Evolutionary conservation across 495 filamentous ascomycete genomes (phyloP).

Genomic region (Aspergillus conjunctus): DNA sequence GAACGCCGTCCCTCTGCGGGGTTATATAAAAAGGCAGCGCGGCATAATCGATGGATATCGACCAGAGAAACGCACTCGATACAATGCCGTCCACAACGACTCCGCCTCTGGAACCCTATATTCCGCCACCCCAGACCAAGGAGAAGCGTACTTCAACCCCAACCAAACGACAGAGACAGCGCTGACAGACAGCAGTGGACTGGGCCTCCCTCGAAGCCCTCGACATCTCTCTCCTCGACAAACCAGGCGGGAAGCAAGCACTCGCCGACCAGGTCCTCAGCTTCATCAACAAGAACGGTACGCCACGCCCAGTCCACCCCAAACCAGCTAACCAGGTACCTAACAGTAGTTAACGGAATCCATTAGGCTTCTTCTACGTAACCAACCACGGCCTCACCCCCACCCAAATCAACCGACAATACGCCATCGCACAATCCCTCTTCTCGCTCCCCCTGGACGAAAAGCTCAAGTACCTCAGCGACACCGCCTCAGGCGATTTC

Average conservation of each 20-base stretch:
- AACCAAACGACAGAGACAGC: too few relatives aligned
- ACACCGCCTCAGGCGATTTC: conserved; percentile 49
- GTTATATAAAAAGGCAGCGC: too few relatives aligned
- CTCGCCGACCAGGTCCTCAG: conserved; percentile 42
- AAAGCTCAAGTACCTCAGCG: conserved; percentile 45
- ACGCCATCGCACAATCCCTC: conserved; percentile 50
- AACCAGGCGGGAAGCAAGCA: conserved; percentile 53
- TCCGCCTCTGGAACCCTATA: too few relatives aligned
- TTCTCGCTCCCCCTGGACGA: conserved; percentile 54
- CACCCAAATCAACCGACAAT: conserved; percentile 55
- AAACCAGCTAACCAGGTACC: background rate
- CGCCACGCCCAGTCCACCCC: too few relatives aligned
- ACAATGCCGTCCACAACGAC: too few relatives aligned
- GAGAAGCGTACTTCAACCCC: too few relatives aligned
- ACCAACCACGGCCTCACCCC: conserved; percentile 51
- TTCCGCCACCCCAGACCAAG: too few relatives aligned
- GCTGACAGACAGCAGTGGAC: conserved; percentile 23
- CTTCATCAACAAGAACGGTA: conserved; percentile 4
- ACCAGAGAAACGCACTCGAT: too few relatives aligned
- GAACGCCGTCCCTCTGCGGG: too few relatives aligned
- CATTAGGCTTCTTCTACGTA: conserved; percentile 55
- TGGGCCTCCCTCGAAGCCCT: conserved; percentile 56
- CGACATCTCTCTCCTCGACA: conserved; percentile 51
- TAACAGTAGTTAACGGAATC: background rate
- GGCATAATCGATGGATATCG: too few relatives aligned